Percentiles rank a stretch among this genome's conserved stretches.
Conservation (phyloP, 345 rosid genomes). For the Cardamine resedifolia region DNA sequence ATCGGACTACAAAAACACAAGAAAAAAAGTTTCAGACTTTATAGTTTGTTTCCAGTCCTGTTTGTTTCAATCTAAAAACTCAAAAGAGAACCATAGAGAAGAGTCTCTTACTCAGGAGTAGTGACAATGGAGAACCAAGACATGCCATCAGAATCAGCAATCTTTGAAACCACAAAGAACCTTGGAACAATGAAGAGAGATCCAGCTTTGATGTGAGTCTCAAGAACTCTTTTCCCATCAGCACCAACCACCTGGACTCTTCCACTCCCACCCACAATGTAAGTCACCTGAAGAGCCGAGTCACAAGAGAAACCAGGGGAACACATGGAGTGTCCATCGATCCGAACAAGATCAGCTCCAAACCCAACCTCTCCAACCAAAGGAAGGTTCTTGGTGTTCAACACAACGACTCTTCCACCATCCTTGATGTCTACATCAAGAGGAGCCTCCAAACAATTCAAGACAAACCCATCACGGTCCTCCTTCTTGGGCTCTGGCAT, state of each 20-base stretch:
- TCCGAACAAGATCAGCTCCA: constrained; percentile 86
- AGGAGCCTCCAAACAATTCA: constrained; percentile 86
- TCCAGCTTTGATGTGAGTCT: constrained; percentile 66
- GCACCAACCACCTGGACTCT: constrained; percentile 76
- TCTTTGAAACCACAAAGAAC: constrained; percentile 82
- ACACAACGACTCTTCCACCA: constrained; percentile 85
- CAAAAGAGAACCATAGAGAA: not conserved
- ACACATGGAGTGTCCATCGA: constrained; percentile 83
- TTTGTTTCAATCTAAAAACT: not conserved
- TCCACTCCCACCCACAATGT: constrained; percentile 70
- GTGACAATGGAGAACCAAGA: constrained; percentile 90
- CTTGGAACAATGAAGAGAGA: constrained; percentile 78
- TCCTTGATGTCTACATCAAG: constrained; percentile 69
- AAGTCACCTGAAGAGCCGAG: constrained; percentile 87
- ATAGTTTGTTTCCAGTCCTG: not conserved
- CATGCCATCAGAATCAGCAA: constrained; percentile 75
- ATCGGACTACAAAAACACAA: constrained; percentile 56
- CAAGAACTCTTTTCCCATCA: constrained; percentile 72
- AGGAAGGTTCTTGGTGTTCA: constrained; percentile 86
- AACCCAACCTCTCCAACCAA: constrained; percentile 78
- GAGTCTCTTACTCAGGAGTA: constrained; percentile 67
- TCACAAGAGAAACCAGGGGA: constrained; percentile 98
- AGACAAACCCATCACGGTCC: constrained; percentile 58
- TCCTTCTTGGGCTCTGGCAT: constrained; percentile 63
- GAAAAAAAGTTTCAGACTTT: not conserved